phyloP scores from a whole-genome alignment of 2,329 filamentous ascomycete species.

The Trichocomaceae sp. region DNA sequence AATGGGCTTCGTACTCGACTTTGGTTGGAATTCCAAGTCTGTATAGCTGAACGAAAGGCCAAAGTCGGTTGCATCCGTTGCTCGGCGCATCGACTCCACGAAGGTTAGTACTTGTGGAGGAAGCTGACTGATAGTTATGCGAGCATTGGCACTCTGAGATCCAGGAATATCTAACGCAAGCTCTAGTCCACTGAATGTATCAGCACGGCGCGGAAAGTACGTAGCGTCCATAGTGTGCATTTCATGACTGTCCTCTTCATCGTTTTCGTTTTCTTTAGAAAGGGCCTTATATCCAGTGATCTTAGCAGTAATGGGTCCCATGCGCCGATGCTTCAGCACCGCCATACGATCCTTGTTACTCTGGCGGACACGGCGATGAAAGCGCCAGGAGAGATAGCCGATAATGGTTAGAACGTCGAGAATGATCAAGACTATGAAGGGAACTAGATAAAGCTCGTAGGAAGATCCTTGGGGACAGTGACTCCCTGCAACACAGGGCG shows the following conservation, averaged over 20 bases:
- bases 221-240: neutral
- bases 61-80: conserved; percentile 4
- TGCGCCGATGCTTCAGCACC: neutral
- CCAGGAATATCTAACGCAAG: neutral
- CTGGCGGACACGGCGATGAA: conserved; percentile 2
- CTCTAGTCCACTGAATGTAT: conserved; percentile 6
- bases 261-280: conserved; percentile 1
- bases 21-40: conserved; percentile 6
- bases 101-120: conserved; percentile 1
- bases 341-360: conserved; percentile 3
- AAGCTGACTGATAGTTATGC: neutral
- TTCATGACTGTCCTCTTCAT: neutral
- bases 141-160: neutral
- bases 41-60: conserved; percentile 7
- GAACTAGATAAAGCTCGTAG: conserved; percentile 5
- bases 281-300: conserved; percentile 9
- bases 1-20: neutral
- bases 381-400: neutral
- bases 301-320: neutral
- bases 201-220: conserved; percentile 2
- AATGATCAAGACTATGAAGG: conserved; percentile 1
- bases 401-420: neutral
- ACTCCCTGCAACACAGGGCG: conserved; percentile 2
- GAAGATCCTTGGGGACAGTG: conserved; percentile 4
- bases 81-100: conserved; percentile 8